These are phyloP conservation scores for Populus trichocarpa DNA, from an alignment of 441 rosid species.

Conservation along the genomic window DNA sequence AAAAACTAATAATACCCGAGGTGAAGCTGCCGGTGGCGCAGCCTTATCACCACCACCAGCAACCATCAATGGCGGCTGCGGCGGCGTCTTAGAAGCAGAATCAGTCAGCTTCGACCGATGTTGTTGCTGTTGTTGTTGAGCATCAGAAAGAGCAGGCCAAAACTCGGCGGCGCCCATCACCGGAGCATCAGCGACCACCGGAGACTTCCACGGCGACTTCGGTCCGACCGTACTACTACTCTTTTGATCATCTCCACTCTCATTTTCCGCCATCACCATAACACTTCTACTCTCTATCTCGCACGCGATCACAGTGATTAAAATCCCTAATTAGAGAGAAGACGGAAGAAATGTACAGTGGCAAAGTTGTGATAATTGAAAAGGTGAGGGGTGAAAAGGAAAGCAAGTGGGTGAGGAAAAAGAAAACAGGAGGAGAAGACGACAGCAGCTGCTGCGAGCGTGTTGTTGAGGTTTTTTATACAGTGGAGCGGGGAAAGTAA, in stretches of 20 bases:
- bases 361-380: not conserved
- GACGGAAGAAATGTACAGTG: not conserved
- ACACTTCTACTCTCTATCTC: not conserved
- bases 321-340: not conserved
- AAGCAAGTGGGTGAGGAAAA: not conserved
- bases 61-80: not conserved
- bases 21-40: constrained; percentile 17
- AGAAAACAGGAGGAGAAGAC: not conserved
- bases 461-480: not conserved
- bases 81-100: constrained; percentile 14
- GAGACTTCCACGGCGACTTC: constrained; percentile 81
- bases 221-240: constrained; percentile 38
- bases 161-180: constrained; percentile 72
- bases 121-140: constrained; percentile 42
- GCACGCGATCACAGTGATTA: not conserved
- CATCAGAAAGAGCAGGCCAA: constrained; percentile 86
- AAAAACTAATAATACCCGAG: not conserved
- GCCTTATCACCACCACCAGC: constrained; percentile 24
- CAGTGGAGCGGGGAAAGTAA: not conserved
- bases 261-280: constrained; percentile 71
- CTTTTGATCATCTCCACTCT: constrained; percentile 57
- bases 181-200: constrained; percentile 48
- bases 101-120: constrained; percentile 38
- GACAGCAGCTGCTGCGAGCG: not conserved
- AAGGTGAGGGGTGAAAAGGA: not conserved